These are phyloP conservation scores for Orbilia oligospora DNA, from an alignment of 2,329 filamentous ascomycete genomes.

Conservation along the genomic window DNA sequence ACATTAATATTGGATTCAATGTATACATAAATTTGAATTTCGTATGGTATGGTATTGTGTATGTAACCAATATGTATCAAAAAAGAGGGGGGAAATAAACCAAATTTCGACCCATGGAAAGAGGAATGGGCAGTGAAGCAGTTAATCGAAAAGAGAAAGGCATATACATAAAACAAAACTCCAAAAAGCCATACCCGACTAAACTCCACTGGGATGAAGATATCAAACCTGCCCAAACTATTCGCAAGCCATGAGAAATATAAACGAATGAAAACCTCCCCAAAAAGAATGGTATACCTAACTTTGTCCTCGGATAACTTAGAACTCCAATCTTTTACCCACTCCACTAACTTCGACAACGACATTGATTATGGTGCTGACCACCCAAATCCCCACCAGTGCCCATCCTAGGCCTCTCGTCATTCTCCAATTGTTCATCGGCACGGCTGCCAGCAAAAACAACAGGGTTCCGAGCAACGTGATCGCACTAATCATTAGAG, in stretches of 20 bases:
- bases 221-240: neutral
- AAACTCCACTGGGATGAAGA: constrained; percentile 4
- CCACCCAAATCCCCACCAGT: constrained; percentile 82
- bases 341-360: constrained; percentile 79
- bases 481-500: constrained; percentile 86
- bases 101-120: neutral
- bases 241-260: constrained; percentile 3
- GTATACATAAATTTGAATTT: constrained; percentile 2
- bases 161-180: neutral
- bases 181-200: neutral
- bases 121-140: neutral
- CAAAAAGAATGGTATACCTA: neutral
- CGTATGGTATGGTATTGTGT: constrained; percentile 16
- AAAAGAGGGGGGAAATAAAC: neutral
- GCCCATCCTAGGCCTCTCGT: constrained; percentile 84
- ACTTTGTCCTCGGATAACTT: neutral
- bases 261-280: neutral
- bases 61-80: constrained; percentile 5
- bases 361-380: constrained; percentile 86
- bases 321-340: constrained; percentile 67
- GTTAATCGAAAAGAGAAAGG: neutral
- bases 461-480: constrained; percentile 85
- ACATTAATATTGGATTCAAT: constrained; percentile 11
- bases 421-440: constrained; percentile 88
- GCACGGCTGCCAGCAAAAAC: constrained; percentile 83